Evolutionary conservation across 148 eudicot species (phyloP).

Genomic region (Vaccinium vitisidaea): DNA sequence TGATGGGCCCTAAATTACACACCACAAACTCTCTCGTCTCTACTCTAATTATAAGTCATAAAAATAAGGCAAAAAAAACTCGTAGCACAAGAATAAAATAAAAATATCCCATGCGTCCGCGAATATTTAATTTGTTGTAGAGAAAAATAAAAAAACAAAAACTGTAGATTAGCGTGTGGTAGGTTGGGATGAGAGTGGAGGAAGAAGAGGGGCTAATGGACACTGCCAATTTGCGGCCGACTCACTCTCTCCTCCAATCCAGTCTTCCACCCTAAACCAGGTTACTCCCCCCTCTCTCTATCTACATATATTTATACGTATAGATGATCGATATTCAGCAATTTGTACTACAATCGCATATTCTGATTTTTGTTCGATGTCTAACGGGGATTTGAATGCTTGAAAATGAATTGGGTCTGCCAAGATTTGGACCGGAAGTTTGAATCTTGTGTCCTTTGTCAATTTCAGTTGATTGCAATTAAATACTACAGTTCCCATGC

Average conservation of each 20-base stretch:
- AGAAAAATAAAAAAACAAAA: too few relatives aligned
- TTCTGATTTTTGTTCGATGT: not conserved
- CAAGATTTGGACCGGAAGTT: not conserved
- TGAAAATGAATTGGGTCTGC: not conserved
- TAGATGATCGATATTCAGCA: not conserved
- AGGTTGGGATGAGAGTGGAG: not conserved
- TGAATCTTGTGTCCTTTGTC: not conserved
- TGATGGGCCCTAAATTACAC: not conserved
- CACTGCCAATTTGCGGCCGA: slow-evolving; percentile 58
- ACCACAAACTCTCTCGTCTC: not conserved
- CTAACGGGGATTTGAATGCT: not conserved
- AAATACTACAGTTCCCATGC: not conserved
- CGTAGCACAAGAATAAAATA: not conserved
- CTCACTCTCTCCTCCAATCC: slow-evolving; percentile 60
- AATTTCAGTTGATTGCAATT: not conserved
- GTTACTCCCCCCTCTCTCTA: slow-evolving; percentile 19
- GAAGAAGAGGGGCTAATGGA: slow-evolving; percentile 32
- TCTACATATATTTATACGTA: too few relatives aligned
- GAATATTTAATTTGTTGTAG: not conserved
- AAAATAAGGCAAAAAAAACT: not conserved
- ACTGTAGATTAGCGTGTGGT: not conserved
- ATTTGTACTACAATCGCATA: not conserved
- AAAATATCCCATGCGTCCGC: not conserved
- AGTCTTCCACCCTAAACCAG: slow-evolving; percentile 52
- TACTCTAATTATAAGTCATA: not conserved